Evolutionary conservation across 192 early-diverging fungal genomes (phyloP).

Genomic region (Backusella psychrophila): DNA sequence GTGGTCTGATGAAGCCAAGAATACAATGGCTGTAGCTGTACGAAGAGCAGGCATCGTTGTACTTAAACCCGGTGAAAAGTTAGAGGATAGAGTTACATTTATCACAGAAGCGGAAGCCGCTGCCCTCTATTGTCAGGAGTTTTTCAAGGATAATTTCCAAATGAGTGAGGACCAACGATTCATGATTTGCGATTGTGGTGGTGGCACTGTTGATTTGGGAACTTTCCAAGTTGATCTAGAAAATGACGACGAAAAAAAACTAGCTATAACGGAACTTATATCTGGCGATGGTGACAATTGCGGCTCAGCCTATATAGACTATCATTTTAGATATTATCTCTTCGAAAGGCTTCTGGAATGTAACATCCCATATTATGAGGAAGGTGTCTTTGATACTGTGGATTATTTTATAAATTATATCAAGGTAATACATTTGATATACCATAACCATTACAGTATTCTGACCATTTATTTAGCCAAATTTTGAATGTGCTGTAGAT

Average conservation of each 20-base stretch:
- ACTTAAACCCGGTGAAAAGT: neutral
- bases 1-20: constrained; percentile 52
- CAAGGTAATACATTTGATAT: constrained; percentile 25
- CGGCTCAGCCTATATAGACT: constrained; percentile 49
- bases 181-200: constrained; percentile 53
- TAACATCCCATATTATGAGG: constrained; percentile 30
- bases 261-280: constrained; percentile 43
- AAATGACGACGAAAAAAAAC: neutral
- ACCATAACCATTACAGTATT: neutral
- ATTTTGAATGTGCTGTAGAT: constrained; percentile 44
- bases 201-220: constrained; percentile 52
- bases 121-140: constrained; percentile 50
- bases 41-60: constrained; percentile 43
- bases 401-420: constrained; percentile 48
- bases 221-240: constrained; percentile 41
- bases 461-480: constrained; percentile 18
- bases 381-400: constrained; percentile 29
- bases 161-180: constrained; percentile 39
- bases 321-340: constrained; percentile 45
- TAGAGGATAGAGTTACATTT: constrained; percentile 40
- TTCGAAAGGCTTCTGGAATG: constrained; percentile 38
- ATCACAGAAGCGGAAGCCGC: constrained; percentile 53
- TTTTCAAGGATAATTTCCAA: constrained; percentile 36
- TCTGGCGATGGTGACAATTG: constrained; percentile 55
- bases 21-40: constrained; percentile 49